Base-by-base conservation (phyloP, 176 grass and related monocot species). In the Elaeis guineensis region DNA sequence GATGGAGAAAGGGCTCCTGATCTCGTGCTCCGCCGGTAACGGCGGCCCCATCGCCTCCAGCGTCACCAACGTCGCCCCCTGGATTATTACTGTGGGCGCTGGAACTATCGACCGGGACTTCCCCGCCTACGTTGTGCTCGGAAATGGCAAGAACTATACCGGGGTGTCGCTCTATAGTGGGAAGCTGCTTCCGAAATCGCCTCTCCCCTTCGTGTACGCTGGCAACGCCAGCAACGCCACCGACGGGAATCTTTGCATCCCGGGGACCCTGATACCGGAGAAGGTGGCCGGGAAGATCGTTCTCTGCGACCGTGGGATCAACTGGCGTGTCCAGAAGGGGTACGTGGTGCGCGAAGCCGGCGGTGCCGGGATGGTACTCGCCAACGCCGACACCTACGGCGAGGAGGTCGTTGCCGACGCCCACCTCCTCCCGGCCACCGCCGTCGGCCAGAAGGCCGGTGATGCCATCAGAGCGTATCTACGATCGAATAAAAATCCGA, bases 211-310 rank as follows among this genome's bases (percentile, higher is more conserved):
- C 1, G 70, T 97, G 57, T 97, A 97, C 71, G 93, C 93, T 0
- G 93, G 84, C 1, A 97, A 97, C 81, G 84, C 82, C 26, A 84
- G 87, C 12, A 97, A 91, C 73, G 60, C 74, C 70, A 82, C 71
- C 61, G 72, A 87, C 60, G 92, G 87, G 49, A 80, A 81, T 64
- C 81, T 91, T 50, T 97, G 92, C 70, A 88, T 91, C 84, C 78
- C 73, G 2, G 92, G 92, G 26, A 85, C 78, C 22, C 84, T 97
- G n/a, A 60, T 85, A 22, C 78, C 87, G 7, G 87, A 87, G 50
- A 97, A 89, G 84, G 92, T 97, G 29, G 69, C 75, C 19, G 87
- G 92, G n/a, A 97, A 97, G 78, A 87, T 97, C 70, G 84, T 97
- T 0, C 74, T 91, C 16, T 97, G 93, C 63, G 87, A 97, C 64